These are phyloP conservation scores for Colletotrichum musae DNA, from an alignment of 2,329 filamentous ascomycete genomes.

Conservation along the genomic window DNA sequence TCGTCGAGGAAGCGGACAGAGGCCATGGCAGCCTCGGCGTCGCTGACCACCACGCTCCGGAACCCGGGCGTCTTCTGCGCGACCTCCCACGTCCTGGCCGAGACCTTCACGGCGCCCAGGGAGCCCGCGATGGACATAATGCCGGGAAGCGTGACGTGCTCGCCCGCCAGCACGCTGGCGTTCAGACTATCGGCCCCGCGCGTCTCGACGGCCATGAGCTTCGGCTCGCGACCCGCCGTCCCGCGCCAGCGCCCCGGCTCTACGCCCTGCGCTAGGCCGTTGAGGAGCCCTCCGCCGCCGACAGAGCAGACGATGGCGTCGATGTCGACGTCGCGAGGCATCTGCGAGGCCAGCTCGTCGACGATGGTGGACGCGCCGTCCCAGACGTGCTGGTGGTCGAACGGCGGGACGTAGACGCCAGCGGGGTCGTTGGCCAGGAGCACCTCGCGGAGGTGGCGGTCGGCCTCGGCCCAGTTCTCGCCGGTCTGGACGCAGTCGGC, in stretches of 20 bases:
- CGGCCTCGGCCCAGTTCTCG: conserved; percentile 78
- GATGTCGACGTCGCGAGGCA: conserved; percentile 58
- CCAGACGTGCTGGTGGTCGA: conserved; percentile 79
- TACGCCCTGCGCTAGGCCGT: conserved; percentile 81
- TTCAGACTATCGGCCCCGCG: conserved; percentile 79
- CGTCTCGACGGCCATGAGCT: conserved; percentile 83
- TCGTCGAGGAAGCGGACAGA: conserved; percentile 86
- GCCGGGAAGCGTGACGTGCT: conserved; percentile 73
- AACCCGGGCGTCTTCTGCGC: conserved; percentile 56
- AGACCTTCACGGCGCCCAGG: conserved; percentile 81
- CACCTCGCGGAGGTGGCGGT: conserved; percentile 73
- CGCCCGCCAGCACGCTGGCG: conserved; percentile 69
- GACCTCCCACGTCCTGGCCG: conserved; percentile 77
- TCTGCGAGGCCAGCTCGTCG: conserved; percentile 61
- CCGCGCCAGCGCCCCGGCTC: conserved; percentile 58
- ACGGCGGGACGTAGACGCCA: conserved; percentile 78
- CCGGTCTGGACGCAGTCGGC: conserved; percentile 79
- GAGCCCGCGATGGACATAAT: conserved; percentile 85
- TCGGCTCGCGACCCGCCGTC: conserved; percentile 50
- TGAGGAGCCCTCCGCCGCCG: conserved; percentile 85
- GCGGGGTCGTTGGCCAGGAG: conserved; percentile 66
- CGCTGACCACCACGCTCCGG: conserved; percentile 74
- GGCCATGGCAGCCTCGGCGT: conserved; percentile 85
- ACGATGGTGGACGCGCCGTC: conserved; percentile 74
- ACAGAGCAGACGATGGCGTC: conserved; percentile 84